phyloP scores from a whole-genome alignment of 345 rosid species.

The Psidium guajava region DNA sequence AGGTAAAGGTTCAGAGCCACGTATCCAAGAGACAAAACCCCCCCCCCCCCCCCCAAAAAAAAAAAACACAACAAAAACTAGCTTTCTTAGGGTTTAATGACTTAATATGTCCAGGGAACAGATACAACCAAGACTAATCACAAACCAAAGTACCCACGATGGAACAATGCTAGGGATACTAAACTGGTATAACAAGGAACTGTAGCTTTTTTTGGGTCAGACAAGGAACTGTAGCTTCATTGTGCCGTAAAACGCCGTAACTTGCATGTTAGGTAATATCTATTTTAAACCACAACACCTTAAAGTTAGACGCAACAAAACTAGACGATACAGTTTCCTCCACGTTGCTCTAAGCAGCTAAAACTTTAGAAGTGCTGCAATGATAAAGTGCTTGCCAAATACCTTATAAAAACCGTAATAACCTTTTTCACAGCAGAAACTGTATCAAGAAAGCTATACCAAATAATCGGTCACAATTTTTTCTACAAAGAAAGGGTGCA shows the following conservation, averaged over 20 bases:
- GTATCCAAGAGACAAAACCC: background rate
- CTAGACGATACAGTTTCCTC: background rate
- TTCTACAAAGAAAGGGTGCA: background rate
- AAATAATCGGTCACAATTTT: background rate
- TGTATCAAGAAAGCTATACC: background rate
- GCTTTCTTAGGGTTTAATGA: background rate
- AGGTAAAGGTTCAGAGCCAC: background rate
- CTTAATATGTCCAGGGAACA: background rate
- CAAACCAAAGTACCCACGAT: background rate
- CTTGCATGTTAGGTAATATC: background rate
- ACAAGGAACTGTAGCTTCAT: background rate
- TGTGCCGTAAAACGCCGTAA: background rate
- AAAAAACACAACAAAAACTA: too few species aligned
- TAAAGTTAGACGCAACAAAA: background rate
- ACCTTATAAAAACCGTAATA: background rate
- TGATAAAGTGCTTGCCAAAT: background rate
- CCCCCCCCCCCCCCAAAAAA: background rate
- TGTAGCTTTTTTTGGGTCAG: background rate
- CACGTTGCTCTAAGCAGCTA: background rate
- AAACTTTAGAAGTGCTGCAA: background rate
- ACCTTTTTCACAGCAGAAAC: background rate
- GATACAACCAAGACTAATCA: background rate
- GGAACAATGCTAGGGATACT: background rate
- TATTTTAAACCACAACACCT: background rate
- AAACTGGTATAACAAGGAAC: background rate